Evolutionary conservation across 768 basidiomycete genomes (phyloP).

Genomic region (Cystofilobasidium bisporidii): DNA sequence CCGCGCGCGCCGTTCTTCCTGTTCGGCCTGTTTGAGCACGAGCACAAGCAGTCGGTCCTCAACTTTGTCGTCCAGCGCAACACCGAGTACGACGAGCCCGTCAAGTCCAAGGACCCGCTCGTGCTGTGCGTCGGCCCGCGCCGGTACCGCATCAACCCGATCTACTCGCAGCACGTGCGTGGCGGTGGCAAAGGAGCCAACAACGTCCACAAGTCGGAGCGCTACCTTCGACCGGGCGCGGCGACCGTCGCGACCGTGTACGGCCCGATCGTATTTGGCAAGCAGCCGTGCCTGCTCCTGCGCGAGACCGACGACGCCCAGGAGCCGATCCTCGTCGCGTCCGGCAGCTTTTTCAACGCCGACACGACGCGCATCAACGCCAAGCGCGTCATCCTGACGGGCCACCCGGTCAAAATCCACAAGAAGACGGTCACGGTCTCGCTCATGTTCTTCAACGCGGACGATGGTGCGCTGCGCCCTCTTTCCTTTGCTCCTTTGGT

Average conservation of each 20-base stretch:
- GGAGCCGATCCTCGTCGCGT: slow-evolving; percentile 64
- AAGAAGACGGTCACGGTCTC: slow-evolving; percentile 93
- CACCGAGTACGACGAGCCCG: slow-evolving; percentile 80
- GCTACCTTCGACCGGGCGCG: slow-evolving; percentile 71
- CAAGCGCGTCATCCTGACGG: slow-evolving; percentile 89
- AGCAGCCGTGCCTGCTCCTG: slow-evolving; percentile 66
- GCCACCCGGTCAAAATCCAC: slow-evolving; percentile 94
- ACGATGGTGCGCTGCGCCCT: slow-evolving; percentile 57
- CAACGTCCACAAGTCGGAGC: slow-evolving; percentile 95
- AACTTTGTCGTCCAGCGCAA: slow-evolving; percentile 91
- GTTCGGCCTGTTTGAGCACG: slow-evolving; percentile 81
- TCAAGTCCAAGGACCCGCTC: slow-evolving; percentile 88
- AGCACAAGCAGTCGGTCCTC: slow-evolving; percentile 86
- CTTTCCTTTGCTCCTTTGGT: too few relatives aligned
- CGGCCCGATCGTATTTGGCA: slow-evolving; percentile 80
- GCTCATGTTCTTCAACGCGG: slow-evolving; percentile 95
- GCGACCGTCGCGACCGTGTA: slow-evolving; percentile 73
- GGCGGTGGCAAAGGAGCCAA: slow-evolving; percentile 86
- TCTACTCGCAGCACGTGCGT: slow-evolving; percentile 79
- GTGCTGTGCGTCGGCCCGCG: slow-evolving; percentile 82
- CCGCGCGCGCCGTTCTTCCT: slow-evolving; percentile 50
- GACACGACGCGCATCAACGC: slow-evolving; percentile 85
- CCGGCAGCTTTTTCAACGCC: slow-evolving; percentile 73
- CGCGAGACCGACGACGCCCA: slow-evolving; percentile 58
- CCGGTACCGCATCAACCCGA: slow-evolving; percentile 68